These are phyloP conservation scores for Naegleria fowleri DNA, from an alignment of 208 protist genomes.

Conservation along the genomic window DNA sequence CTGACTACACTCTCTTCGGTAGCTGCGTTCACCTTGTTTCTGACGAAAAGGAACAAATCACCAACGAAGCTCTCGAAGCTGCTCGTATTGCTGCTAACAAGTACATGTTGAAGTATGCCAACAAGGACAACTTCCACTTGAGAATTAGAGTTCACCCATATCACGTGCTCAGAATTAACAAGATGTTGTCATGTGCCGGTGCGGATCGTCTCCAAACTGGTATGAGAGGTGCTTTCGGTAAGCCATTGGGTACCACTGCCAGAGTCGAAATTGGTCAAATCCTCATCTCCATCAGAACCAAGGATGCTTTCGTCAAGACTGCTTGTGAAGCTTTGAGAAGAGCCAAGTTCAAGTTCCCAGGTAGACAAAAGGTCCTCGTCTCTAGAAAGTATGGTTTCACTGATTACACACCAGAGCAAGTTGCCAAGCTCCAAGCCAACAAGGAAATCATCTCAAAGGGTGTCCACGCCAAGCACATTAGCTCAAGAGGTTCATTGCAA, in stretches of 20 bases:
- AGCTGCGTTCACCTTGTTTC: constrained; percentile 94
- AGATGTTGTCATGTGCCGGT: constrained; percentile 99
- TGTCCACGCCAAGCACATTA: neutral
- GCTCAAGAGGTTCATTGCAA: neutral
- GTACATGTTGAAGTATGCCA: constrained; percentile 94
- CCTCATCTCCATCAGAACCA: constrained; percentile 91
- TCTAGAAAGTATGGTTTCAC: constrained; percentile 87
- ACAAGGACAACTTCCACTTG: constrained; percentile 98
- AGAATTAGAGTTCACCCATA: constrained; percentile 96
- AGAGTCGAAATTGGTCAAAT: constrained; percentile 81
- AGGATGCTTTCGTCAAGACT: constrained; percentile 48
- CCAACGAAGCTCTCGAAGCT: constrained; percentile 96
- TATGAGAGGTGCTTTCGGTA: constrained; percentile 91
- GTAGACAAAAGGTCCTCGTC: constrained; percentile 76
- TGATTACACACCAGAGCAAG: constrained; percentile 40
- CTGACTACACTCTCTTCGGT: constrained; percentile 91
- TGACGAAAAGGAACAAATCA: constrained; percentile 96
- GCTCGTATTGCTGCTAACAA: constrained; percentile 98
- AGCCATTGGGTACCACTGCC: constrained; percentile 63
- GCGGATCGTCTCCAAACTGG: constrained; percentile 83
- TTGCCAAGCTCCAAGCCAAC: neutral
- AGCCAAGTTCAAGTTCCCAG: constrained; percentile 85
- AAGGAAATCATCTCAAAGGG: neutral
- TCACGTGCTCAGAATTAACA: constrained; percentile 99
- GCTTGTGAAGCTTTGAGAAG: constrained; percentile 77